Evolutionary conservation across 805 yeast species (phyloP).

Genomic region (Zygosaccharomyces bisporus): DNA sequence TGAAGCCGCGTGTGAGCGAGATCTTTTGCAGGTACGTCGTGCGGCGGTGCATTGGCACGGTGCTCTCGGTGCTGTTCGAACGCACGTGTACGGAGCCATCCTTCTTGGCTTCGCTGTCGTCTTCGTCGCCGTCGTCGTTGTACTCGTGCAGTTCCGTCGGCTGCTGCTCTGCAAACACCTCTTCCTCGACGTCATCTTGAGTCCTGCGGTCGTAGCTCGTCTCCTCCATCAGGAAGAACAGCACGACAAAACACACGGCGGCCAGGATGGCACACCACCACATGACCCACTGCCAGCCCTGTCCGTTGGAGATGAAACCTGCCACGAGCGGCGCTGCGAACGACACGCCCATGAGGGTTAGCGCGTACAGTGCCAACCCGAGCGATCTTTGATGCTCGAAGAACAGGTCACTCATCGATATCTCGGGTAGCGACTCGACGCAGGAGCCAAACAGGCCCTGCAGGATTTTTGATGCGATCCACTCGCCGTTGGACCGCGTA

Average conservation of each 20-base stretch:
- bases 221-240: conserved; percentile 51
- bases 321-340: conserved; percentile 58
- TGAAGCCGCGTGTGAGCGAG: conserved; percentile 40
- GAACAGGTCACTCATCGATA: conserved; percentile 60
- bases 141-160: not conserved
- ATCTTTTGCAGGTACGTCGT: conserved; percentile 37
- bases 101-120: conserved; percentile 4
- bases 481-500: conserved; percentile 29
- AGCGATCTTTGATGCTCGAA: conserved; percentile 58
- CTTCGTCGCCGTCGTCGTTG: conserved; percentile 6
- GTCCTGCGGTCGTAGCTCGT: conserved; percentile 44
- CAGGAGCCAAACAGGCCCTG: conserved; percentile 41
- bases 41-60: not conserved
- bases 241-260: conserved; percentile 40
- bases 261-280: conserved; percentile 46
- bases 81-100: not conserved
- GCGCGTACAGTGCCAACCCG: conserved; percentile 43
- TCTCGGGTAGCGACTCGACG: conserved; percentile 48
- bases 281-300: conserved; percentile 43
- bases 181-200: conserved; percentile 7
- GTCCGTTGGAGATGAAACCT: conserved; percentile 49
- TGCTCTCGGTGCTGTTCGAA: not conserved
- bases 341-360: conserved; percentile 36
- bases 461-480: conserved; percentile 40
- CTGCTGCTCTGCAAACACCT: not conserved